Evolutionary conservation across 2,329 filamentous ascomycete species (phyloP).

Genomic region (Fusarium nisikadoi): DNA sequence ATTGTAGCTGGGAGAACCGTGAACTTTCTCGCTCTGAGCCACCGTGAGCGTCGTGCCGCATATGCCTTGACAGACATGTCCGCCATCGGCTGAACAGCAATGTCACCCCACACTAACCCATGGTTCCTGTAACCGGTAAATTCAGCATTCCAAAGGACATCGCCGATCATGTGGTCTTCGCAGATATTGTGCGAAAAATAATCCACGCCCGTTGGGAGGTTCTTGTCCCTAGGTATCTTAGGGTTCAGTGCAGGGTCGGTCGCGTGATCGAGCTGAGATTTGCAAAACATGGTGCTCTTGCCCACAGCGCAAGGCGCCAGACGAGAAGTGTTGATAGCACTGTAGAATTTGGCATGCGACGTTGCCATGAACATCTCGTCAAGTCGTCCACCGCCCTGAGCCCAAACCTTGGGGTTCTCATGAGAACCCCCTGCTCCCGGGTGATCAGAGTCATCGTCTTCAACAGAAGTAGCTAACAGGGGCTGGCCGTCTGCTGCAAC

Average conservation of each 20-base stretch:
- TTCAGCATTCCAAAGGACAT: conserved; percentile 82
- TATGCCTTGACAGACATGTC: conserved; percentile 83
- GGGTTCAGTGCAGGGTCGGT: conserved; percentile 62
- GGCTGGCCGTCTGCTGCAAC: conserved; percentile 38
- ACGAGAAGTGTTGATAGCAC: conserved; percentile 92
- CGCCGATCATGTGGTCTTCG: conserved; percentile 95
- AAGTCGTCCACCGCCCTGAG: conserved; percentile 78
- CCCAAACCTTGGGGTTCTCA: conserved; percentile 46
- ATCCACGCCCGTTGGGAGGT: conserved; percentile 77
- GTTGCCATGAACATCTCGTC: conserved; percentile 97
- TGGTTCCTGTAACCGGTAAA: conserved; percentile 79
- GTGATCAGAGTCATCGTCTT: conserved; percentile 35
- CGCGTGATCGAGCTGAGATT: conserved; percentile 84
- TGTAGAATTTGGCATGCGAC: conserved; percentile 96
- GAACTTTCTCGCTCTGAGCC: conserved; percentile 94
- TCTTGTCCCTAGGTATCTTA: conserved; percentile 52
- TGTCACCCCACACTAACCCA: conserved; percentile 82
- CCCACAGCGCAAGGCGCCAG: conserved; percentile 94
- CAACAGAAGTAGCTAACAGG: conserved; percentile 50
- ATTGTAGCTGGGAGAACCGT: conserved; percentile 89
- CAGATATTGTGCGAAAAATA: conserved; percentile 97
- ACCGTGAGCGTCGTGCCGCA: conserved; percentile 82
- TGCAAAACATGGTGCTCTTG: conserved; percentile 98
- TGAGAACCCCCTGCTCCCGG: conserved; percentile 26
- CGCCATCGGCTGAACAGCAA: conserved; percentile 89